Evolutionary conservation across 345 rosid genomes (phyloP).

Genomic region (Citrus medica): DNA sequence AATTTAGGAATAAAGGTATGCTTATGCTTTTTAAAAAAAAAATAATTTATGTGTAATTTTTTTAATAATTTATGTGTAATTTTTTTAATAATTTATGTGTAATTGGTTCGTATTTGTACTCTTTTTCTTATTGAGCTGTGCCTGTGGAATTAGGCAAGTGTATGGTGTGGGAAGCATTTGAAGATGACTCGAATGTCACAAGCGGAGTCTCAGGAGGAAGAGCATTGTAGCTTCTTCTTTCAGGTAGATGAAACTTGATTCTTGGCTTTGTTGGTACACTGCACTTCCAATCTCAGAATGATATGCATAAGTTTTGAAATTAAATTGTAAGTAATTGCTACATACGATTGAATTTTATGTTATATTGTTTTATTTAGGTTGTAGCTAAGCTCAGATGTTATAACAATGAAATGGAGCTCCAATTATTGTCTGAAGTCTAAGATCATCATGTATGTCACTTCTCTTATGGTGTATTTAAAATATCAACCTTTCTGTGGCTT

Average conservation of each 20-base stretch:
- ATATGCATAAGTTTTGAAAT: not conserved
- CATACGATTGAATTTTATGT: too few relatives aligned
- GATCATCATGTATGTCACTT: not conserved
- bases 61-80: not conserved
- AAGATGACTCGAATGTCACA: constrained; percentile 77
- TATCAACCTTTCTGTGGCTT: not conserved
- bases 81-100: not conserved
- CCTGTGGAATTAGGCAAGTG: constrained; percentile 46
- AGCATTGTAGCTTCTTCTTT: constrained; percentile 59
- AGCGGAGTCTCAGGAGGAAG: constrained; percentile 86
- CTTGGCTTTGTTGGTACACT: not conserved
- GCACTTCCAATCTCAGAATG: not conserved
- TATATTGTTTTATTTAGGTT: not conserved
- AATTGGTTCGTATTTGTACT: not conserved
- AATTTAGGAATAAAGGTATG: constrained; percentile 66
- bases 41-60: not conserved
- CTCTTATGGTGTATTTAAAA: not conserved
- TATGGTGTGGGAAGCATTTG: constrained; percentile 87
- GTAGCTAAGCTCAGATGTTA: not conserved
- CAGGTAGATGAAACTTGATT: constrained; percentile 40
- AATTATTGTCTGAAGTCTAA: not conserved
- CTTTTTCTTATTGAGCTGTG: constrained; percentile 1
- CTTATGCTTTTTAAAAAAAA: not conserved
- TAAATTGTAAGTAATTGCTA: not conserved
- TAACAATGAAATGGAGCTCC: not conserved